Conservation (phyloP, 192 early-diverging fungal genomes). For the Gorgonomyces haynaldii region DNA sequence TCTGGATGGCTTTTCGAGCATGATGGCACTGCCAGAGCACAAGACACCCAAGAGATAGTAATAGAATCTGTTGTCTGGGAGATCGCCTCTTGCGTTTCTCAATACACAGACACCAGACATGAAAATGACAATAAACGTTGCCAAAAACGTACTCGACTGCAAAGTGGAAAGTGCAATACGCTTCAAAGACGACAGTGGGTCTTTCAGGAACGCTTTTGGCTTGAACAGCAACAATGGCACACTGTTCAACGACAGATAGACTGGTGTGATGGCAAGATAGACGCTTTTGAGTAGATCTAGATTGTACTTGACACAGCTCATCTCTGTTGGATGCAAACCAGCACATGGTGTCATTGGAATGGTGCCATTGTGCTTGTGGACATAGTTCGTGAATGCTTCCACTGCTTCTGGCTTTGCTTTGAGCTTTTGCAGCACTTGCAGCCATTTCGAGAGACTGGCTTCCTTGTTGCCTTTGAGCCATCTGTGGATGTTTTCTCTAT, state of each 20-base stretch:
- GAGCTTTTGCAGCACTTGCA: background rate
- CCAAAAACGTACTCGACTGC: conserved; percentile 53
- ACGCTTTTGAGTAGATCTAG: conserved; percentile 15
- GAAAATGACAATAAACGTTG: conserved; percentile 52
- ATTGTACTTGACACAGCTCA: conserved; percentile 18
- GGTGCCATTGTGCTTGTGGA: conserved; percentile 1
- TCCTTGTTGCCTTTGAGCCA: background rate
- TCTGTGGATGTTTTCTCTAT: conserved; percentile 32
- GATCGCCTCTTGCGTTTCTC: conserved; percentile 38
- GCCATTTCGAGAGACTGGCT: background rate
- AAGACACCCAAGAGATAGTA: conserved; percentile 53
- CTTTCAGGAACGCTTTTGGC: conserved; percentile 36
- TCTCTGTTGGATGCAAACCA: conserved; percentile 23
- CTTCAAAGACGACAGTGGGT: conserved; percentile 35
- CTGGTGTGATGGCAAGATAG: conserved; percentile 35
- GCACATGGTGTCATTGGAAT: conserved; percentile 44
- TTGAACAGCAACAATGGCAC: conserved; percentile 60
- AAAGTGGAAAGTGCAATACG: conserved; percentile 41
- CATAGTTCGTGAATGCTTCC: background rate
- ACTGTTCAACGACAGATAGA: conserved; percentile 61
- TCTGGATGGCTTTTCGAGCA: conserved; percentile 57
- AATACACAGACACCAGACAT: conserved; percentile 57
- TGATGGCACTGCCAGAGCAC: conserved; percentile 43
- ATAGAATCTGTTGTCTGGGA: conserved; percentile 50
- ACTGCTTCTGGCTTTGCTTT: background rate